Percentiles rank a stretch among this genome's conserved stretches.
Evolutionary conservation across 2,329 filamentous ascomycete genomes (phyloP).

Genomic region (Talaromyces sp.): DNA sequence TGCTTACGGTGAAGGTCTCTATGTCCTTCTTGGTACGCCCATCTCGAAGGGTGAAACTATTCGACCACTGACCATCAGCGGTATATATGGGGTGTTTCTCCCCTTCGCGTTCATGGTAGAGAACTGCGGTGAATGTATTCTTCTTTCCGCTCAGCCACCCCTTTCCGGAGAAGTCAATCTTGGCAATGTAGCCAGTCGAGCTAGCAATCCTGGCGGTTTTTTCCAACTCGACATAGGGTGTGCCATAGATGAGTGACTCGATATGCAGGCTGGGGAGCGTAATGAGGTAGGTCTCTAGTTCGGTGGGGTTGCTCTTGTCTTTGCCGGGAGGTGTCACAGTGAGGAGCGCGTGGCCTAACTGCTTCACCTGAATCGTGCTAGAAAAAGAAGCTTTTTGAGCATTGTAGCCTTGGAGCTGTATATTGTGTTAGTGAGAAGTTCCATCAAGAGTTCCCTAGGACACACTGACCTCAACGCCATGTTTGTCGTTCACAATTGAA

Average conservation of each 20-base stretch:
- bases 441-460: not conserved
- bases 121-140: conserved; percentile 74
- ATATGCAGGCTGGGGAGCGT: conserved; percentile 89
- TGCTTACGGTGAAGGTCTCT: conserved; percentile 58
- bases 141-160: conserved; percentile 96
- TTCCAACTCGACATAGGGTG: conserved; percentile 86
- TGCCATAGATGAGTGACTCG: conserved; percentile 72
- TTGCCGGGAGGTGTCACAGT: conserved; percentile 58
- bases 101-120: conserved; percentile 67
- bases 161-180: conserved; percentile 89
- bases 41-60: conserved; percentile 72
- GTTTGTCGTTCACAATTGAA: conserved; percentile 78
- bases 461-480: conserved; percentile 60
- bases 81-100: conserved; percentile 67
- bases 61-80: conserved; percentile 87
- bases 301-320: conserved; percentile 36
- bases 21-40: conserved; percentile 51
- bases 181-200: conserved; percentile 78
- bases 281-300: conserved; percentile 73
- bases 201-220: conserved; percentile 79
- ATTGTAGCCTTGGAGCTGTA: conserved; percentile 72
- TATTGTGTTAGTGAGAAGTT: not conserved
- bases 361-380: conserved; percentile 90
- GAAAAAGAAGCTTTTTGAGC: conserved; percentile 95
- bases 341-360: conserved; percentile 82